These are phyloP conservation scores for Thelonectria rubi DNA, from an alignment of 2,329 filamentous ascomycete genomes.

Conservation along the genomic window DNA sequence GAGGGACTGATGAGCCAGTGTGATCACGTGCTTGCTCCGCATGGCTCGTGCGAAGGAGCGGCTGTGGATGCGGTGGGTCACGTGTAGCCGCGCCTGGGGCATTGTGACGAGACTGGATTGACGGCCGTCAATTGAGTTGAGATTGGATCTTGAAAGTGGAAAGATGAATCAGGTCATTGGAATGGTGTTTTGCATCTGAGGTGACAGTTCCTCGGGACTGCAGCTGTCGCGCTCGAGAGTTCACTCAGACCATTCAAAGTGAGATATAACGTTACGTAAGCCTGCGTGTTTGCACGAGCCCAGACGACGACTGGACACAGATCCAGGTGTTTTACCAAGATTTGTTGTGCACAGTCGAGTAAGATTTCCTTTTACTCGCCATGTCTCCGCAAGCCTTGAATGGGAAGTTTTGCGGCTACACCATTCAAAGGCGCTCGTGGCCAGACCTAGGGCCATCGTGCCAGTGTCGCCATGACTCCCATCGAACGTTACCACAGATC, in stretches of 20 bases:
- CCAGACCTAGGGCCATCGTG: background rate
- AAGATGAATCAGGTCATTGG: background rate
- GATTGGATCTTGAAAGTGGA: background rate
- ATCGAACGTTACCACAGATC: background rate
- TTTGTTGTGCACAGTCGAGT: background rate
- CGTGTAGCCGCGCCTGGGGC: conserved; percentile 32
- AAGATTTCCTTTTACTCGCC: background rate
- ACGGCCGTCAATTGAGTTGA: background rate
- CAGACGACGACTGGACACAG: background rate
- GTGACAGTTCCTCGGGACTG: background rate
- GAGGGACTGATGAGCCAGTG: conserved; percentile 31
- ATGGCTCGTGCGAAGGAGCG: conserved; percentile 33
- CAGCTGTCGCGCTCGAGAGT: background rate
- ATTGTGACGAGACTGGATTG: background rate
- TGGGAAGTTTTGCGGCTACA: background rate
- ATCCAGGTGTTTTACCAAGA: background rate
- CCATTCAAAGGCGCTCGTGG: background rate
- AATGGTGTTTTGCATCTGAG: background rate
- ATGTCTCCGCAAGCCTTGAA: background rate
- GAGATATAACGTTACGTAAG: background rate
- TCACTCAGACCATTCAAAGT: background rate
- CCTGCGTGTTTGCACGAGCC: background rate
- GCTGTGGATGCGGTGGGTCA: conserved; percentile 25
- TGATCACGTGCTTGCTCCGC: conserved; percentile 43
- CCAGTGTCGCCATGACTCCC: background rate